Base-by-base conservation (phyloP, 805 yeast species). In the Metschnikowia shivogae region DNA sequence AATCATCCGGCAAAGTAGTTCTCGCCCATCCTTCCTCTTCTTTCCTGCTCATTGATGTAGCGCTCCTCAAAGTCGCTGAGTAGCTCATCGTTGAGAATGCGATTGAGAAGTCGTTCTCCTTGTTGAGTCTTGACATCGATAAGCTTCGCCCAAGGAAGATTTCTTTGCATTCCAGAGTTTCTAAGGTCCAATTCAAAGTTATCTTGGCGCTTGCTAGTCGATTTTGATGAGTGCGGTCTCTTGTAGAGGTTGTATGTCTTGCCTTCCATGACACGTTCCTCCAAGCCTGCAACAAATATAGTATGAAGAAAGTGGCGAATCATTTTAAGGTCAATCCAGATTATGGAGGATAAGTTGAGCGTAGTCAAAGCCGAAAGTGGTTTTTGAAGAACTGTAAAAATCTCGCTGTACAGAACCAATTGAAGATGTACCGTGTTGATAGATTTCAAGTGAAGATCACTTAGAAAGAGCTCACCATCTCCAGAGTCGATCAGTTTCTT, bases 111-210 rank as follows among this genome's bases (percentile, higher is more conserved):
- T 26, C 24, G 30, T 36, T 49, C 46, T 30, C 58, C 58, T 6
- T 19, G 22, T 11, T 19, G 38, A 7, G 50, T 40, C 11, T 31
- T 29, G 28, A 49, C 27, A 29, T 55, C 47, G 39, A 55, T 53
- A 3, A 14, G 12, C 24, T 47, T 42, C 3, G 75, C 80, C 82
- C 82, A 78, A 14, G 59, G 67, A n/a, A 73, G 60, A 28, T 64
- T 62, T 46, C 70, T 68, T 30, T 63, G 61, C 80, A 77, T 75
- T 0, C 83, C 83, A 1, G 82, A 76, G 20, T 64, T 59, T 4
- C 70, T 57, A 13, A 81, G 69, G 38, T 69, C 73, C 4, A 78
- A 39, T 4, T 35, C 35, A 11, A 39, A 30, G n/a, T 17, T 17
- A 22, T 27, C 31, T 8, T 22, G 22, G n/a, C 34, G 34, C 26